These are phyloP conservation scores for Rhodotorula sp. DNA, from an alignment of 1,284 basidiomycete species.

Conservation along the genomic window DNA sequence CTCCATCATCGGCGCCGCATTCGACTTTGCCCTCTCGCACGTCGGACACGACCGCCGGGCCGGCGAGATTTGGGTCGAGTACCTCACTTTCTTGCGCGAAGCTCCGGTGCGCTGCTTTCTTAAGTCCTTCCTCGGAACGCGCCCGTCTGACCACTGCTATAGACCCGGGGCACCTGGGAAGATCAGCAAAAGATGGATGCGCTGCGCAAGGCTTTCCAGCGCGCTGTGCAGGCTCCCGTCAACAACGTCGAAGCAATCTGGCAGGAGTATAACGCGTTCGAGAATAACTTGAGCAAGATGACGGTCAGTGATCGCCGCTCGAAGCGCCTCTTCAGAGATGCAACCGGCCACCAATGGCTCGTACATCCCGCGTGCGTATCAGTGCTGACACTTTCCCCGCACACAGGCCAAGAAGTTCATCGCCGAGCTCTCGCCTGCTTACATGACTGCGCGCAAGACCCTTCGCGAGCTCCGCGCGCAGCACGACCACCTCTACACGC, in stretches of 20 bases:
- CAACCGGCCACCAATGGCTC: background rate
- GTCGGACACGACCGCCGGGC: conserved; percentile 70
- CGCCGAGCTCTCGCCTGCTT: conserved; percentile 74
- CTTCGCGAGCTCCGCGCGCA: conserved; percentile 71
- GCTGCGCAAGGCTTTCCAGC: conserved; percentile 86
- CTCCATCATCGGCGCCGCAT: conserved; percentile 79
- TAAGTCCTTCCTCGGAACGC: too few relatives aligned
- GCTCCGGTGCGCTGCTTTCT: conserved; percentile 63
- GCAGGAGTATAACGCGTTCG: conserved; percentile 93
- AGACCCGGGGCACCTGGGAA: conserved; percentile 85
- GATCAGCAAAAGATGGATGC: conserved; percentile 93
- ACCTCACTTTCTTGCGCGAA: conserved; percentile 78
- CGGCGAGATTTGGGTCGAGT: conserved; percentile 62
- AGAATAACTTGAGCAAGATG: conserved; percentile 84
- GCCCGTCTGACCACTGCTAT: background rate
- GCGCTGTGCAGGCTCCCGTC: conserved; percentile 89
- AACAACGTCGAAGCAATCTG: conserved; percentile 91
- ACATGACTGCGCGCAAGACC: conserved; percentile 91
- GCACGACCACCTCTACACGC: conserved; percentile 54
- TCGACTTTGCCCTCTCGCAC: conserved; percentile 88
- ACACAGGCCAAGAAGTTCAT: conserved; percentile 87
- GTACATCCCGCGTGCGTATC: too few relatives aligned
- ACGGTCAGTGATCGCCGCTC: conserved; percentile 56
- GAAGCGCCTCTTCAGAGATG: background rate
- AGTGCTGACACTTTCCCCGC: too few relatives aligned